Evolutionary conservation across 345 rosid species (phyloP).

Genomic region (Corymbia maculata): DNA sequence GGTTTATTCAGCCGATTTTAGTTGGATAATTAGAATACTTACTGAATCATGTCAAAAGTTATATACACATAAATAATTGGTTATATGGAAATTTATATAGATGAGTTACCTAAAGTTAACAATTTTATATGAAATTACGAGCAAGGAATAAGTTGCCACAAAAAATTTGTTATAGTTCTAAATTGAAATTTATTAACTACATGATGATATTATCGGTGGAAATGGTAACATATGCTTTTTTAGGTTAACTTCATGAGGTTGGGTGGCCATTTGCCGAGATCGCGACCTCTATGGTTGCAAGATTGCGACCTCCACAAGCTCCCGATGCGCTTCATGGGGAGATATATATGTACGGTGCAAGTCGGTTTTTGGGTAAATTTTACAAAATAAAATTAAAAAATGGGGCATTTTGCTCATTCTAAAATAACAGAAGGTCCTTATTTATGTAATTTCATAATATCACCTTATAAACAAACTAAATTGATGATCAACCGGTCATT

Average conservation of each 20-base stretch:
- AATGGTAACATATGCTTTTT: neutral
- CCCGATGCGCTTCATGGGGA: neutral
- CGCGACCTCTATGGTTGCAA: neutral
- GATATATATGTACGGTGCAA: neutral
- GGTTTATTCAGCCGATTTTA: neutral
- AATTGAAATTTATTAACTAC: neutral
- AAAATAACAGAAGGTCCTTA: too few relatives aligned
- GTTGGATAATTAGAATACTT: neutral
- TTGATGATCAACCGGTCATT: too few relatives aligned
- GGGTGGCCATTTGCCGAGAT: rapidly evolving
- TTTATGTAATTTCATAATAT: too few relatives aligned
- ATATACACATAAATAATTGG: neutral
- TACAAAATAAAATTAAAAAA: too few relatives aligned
- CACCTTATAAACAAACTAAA: too few relatives aligned
- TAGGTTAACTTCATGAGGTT: neutral
- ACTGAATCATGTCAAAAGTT: neutral
- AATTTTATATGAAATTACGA: neutral
- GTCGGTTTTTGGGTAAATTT: neutral
- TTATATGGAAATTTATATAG: neutral
- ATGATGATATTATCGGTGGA: rapidly evolving
- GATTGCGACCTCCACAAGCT: neutral
- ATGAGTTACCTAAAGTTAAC: neutral
- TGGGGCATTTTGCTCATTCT: neutral
- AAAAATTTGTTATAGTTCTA: neutral
- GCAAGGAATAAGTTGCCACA: neutral